phyloP scores from a whole-genome alignment of 2,329 filamentous ascomycete genomes.

The Phyllosticta ampelicida region DNA sequence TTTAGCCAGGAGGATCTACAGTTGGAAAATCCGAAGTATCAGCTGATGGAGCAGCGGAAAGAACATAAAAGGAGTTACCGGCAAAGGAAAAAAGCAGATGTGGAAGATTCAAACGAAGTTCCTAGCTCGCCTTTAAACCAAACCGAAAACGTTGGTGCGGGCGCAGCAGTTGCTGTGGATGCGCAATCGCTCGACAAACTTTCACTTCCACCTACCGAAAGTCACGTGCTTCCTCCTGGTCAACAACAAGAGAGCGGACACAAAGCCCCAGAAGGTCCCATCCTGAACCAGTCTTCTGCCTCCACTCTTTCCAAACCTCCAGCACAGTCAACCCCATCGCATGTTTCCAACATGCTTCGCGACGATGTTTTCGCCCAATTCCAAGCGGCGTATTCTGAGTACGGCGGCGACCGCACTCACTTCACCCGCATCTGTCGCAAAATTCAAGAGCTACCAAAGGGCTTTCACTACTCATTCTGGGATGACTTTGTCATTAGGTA shows the following conservation, averaged over 20 bases:
- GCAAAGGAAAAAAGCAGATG: not conserved
- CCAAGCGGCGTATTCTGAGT: slow-evolving; percentile 22
- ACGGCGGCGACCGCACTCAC: slow-evolving; percentile 21
- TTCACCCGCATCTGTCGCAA: slow-evolving; percentile 22
- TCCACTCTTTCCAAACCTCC: not conserved
- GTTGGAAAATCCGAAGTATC: not conserved
- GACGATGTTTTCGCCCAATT: not conserved
- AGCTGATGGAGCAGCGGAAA: not conserved
- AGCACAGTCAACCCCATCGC: not conserved
- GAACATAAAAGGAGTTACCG: not conserved
- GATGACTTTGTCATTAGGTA: slow-evolving; percentile 29
- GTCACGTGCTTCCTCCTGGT: no score
- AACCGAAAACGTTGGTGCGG: no score
- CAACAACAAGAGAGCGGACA: no score
- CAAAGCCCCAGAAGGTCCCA: no score
- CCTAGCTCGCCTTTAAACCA: no score
- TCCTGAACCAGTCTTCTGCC: no score
- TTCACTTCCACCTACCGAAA: no score
- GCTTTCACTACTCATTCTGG: slow-evolving; percentile 28
- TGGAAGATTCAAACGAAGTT: no score
- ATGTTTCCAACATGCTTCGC: not conserved
- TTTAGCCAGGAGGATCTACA: slow-evolving; percentile 11
- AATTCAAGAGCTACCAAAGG: slow-evolving; percentile 19
- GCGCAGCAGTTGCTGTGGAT: no score
- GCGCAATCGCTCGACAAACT: no score